A percentile compares a stretch with the other conserved stretches of the same genome.
Conservation (phyloP, 306 rosid species). For the Morella rubra region DNA sequence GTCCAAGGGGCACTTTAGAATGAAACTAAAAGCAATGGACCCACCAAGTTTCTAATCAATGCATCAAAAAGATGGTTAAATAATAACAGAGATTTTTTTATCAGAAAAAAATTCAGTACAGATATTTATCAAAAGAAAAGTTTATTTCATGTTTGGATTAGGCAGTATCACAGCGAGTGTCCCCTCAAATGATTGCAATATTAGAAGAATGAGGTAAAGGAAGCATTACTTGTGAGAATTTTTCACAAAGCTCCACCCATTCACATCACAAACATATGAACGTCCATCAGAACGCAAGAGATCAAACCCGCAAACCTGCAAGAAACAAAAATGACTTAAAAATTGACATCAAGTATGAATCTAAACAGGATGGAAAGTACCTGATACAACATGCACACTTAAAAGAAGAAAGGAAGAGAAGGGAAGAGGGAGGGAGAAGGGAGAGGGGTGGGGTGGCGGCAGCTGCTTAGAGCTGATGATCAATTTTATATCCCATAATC, state of each 20-base stretch:
- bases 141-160: conserved; percentile 22
- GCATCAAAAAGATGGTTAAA: background rate
- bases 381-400: background rate
- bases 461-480: background rate
- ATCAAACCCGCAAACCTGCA: conserved; percentile 99
- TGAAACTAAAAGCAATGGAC: background rate
- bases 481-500: background rate
- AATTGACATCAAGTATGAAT: conserved; percentile 21
- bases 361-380: background rate
- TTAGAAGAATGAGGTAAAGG: background rate
- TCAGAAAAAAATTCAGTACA: background rate
- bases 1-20: background rate
- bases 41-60: background rate
- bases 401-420: background rate
- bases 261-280: conserved; percentile 97
- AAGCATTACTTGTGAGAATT: conserved; percentile 84
- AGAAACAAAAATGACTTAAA: conserved; percentile 26
- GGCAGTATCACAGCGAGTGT: conserved; percentile 16
- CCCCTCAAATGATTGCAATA: conserved; percentile 17
- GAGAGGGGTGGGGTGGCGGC: no score
- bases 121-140: background rate
- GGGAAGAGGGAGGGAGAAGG: no score
- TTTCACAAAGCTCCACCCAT: conserved; percentile 99
- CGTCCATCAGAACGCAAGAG: conserved; percentile 92
- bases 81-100: no score